Conservation (phyloP, 2,329 filamentous ascomycete genomes). For the Ustulina deusta region DNA sequence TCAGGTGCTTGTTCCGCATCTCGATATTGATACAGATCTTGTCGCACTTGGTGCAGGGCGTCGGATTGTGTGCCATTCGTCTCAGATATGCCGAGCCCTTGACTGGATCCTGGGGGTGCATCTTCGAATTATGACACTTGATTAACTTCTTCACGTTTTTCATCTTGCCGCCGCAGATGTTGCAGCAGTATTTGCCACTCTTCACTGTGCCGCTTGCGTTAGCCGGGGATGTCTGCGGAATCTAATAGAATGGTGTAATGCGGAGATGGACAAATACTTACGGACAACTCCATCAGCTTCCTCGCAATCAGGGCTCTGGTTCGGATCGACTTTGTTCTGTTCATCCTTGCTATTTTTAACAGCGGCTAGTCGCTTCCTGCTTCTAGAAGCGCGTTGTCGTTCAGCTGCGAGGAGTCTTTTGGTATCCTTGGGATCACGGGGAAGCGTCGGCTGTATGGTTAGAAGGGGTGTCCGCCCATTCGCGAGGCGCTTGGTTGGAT, state of each 20-base stretch:
- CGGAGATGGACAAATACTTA: conserved; percentile 7
- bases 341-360: not conserved
- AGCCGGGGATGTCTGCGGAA: not conserved
- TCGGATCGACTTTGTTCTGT: not conserved
- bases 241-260: not conserved
- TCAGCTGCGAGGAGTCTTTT: not conserved
- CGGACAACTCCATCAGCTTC: conserved; percentile 16
- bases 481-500: not conserved
- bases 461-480: conserved; percentile 1
- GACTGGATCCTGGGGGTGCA: conserved; percentile 14
- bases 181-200: conserved; percentile 26
- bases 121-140: conserved; percentile 9
- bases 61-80: not conserved
- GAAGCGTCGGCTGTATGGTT: not conserved
- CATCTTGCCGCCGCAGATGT: conserved; percentile 13
- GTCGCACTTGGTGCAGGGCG: conserved; percentile 2
- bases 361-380: not conserved
- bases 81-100: conserved; percentile 12
- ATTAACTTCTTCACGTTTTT: conserved; percentile 4
- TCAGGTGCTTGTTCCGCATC: not conserved
- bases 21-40: not conserved
- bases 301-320: not conserved
- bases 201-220: conserved; percentile 11
- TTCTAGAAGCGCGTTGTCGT: not conserved
- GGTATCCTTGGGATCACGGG: not conserved